phyloP scores from a whole-genome alignment of 805 yeast genomes.

The Wickerhamomyces chaumierensis region DNA sequence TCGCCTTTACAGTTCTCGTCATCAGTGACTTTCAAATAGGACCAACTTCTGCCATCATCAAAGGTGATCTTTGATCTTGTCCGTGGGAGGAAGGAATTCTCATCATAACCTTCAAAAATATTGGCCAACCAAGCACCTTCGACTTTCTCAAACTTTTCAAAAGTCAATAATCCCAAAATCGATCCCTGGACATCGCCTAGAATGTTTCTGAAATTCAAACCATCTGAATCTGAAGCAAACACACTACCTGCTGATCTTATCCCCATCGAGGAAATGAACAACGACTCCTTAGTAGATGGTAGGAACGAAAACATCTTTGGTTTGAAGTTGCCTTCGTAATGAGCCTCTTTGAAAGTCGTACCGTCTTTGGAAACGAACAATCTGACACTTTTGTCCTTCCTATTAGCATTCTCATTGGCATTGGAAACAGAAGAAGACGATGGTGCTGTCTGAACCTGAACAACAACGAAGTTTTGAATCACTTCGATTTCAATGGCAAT shows the following conservation, averaged over 20 bases:
- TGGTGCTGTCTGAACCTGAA: slow-evolving; percentile 14
- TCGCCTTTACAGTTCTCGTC: slow-evolving; percentile 17
- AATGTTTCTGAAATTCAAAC: slow-evolving; percentile 37
- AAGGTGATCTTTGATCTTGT: slow-evolving; percentile 24
- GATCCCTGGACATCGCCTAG: slow-evolving; percentile 26
- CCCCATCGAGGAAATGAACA: slow-evolving; percentile 26
- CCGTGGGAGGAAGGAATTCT: slow-evolving; percentile 9
- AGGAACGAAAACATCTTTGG: slow-evolving; percentile 18
- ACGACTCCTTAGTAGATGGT: slow-evolving; percentile 27
- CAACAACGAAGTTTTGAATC: slow-evolving; percentile 25
- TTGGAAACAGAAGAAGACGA: too few species aligned
- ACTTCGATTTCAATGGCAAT: slow-evolving; percentile 21
- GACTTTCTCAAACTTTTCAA: slow-evolving; percentile 33
- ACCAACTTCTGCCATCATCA: slow-evolving; percentile 30
- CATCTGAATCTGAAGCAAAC: slow-evolving; percentile 35
- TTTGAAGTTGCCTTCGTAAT: slow-evolving; percentile 18
- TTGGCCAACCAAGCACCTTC: slow-evolving; percentile 60
- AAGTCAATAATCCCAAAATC: slow-evolving; percentile 21
- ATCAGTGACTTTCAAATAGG: slow-evolving; percentile 17
- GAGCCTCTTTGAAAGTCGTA: slow-evolving; percentile 20
- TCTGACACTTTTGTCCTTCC: too few species aligned
- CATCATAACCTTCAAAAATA: slow-evolving; percentile 14
- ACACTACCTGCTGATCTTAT: slow-evolving; percentile 10
- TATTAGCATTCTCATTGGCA: too few species aligned
- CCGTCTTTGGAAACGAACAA: slow-evolving; percentile 24